Evolutionary conservation across 176 grass and related monocot genomes (phyloP).

Genomic region (Poa annua): DNA sequence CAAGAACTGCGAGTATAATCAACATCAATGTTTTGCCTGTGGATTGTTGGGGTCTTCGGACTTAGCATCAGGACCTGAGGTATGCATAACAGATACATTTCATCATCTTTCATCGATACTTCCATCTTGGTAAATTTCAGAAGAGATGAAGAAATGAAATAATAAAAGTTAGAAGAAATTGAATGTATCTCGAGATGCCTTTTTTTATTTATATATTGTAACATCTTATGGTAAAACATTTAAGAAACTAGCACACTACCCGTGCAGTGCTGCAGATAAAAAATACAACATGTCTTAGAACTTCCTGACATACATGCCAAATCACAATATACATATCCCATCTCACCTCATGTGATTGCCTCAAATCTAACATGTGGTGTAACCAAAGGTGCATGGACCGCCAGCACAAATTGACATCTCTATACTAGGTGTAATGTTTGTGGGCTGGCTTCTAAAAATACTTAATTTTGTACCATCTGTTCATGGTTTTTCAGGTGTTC

Average conservation of each 20-base stretch:
- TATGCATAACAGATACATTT: slow-evolving; percentile 25
- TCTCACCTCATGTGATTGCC: not conserved
- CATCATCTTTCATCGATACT: slow-evolving; percentile 3
- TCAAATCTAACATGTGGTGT: not conserved
- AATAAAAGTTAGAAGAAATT: not conserved
- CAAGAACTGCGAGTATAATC: slow-evolving; percentile 18
- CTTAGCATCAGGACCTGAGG: slow-evolving; percentile 41
- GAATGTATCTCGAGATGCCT: not conserved
- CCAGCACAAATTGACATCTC: slow-evolving; percentile 8
- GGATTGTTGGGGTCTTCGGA: slow-evolving; percentile 63
- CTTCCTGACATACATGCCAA: not conserved
- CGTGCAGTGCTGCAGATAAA: not conserved
- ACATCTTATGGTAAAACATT: slow-evolving; percentile 16
- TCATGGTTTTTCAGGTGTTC: slow-evolving; percentile 63
- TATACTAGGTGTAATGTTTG: not conserved
- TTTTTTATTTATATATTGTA: slow-evolving; percentile 2
- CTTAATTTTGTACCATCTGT: not conserved
- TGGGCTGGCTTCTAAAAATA: slow-evolving; percentile 10
- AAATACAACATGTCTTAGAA: not conserved
- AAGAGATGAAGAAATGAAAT: slow-evolving; percentile 17
- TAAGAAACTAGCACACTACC: slow-evolving; percentile 12
- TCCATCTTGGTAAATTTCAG: not conserved
- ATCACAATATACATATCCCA: slow-evolving; percentile 5
- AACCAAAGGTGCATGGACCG: not conserved
- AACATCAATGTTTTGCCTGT: slow-evolving; percentile 70